Conservation (phyloP, 23 red algal species). For the Gracilaria vermiculophylla region DNA sequence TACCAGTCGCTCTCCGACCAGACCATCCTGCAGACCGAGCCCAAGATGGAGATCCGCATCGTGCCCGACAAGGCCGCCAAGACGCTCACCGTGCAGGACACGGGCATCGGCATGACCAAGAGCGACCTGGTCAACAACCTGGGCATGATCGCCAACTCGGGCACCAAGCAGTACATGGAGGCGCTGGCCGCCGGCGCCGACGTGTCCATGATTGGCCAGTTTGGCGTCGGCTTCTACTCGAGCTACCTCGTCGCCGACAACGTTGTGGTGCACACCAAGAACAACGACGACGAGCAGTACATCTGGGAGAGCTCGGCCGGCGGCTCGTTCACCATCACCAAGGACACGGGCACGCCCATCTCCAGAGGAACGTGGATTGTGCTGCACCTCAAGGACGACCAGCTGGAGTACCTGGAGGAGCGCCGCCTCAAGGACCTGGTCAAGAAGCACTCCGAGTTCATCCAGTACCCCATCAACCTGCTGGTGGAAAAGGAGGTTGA, state of each 20-base stretch:
- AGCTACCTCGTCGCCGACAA: slow-evolving; percentile 93
- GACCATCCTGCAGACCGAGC: slow-evolving; percentile 75
- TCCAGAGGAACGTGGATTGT: slow-evolving; percentile 91
- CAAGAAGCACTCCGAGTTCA: slow-evolving; percentile 99
- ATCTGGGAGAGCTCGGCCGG: slow-evolving; percentile 98
- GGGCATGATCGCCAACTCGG: slow-evolving; percentile 97
- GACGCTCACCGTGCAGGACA: slow-evolving; percentile 90
- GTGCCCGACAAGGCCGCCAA: slow-evolving; percentile 87
- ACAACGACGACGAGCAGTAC: slow-evolving; percentile 96
- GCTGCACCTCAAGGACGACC: slow-evolving; percentile 96
- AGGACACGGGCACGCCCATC: slow-evolving; percentile 76
- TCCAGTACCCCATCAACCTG: slow-evolving; percentile 97
- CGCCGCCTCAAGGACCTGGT: slow-evolving; percentile 94
- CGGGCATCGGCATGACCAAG: slow-evolving; percentile 98
- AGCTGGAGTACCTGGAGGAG: slow-evolving; percentile 96
- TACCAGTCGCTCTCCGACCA: slow-evolving; percentile 94
- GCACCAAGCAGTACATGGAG: slow-evolving; percentile 98
- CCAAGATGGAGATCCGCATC: slow-evolving; percentile 94
- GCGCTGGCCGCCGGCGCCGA: slow-evolving; percentile 93
- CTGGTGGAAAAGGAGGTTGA: slow-evolving; percentile 91
- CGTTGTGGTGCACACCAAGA: slow-evolving; percentile 95
- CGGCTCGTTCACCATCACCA: slow-evolving; percentile 88
- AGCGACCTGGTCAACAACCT: slow-evolving; percentile 95
- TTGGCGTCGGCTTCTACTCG: slow-evolving; percentile 98
- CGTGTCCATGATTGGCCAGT: slow-evolving; percentile 97